Evolutionary conservation across 345 rosid species (phyloP).

Genomic region (Nephelium lappaceum): DNA sequence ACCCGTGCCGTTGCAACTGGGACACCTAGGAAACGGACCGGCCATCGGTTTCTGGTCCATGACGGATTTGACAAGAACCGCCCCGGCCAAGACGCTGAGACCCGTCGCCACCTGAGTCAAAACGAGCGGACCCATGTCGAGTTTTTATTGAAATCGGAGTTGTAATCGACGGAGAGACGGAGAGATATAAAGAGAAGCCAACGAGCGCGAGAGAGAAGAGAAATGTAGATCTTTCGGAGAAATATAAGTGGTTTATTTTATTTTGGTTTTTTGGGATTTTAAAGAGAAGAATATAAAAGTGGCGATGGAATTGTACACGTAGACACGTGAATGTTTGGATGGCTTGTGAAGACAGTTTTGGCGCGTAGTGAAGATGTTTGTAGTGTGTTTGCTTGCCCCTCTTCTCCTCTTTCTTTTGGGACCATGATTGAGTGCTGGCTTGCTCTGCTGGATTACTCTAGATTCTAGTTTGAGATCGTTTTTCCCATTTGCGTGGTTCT

Average conservation of each 20-base stretch:
- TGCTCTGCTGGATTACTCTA: neutral
- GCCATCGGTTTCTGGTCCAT: constrained; percentile 93
- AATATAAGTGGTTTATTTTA: neutral
- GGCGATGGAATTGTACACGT: constrained; percentile 58
- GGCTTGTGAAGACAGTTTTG: constrained; percentile 25
- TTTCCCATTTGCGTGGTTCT: neutral
- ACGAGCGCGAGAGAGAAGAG: no score
- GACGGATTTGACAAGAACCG: constrained; percentile 75
- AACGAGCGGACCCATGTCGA: constrained; percentile 61
- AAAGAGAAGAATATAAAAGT: constrained; percentile 20
- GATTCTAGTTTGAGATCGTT: neutral
- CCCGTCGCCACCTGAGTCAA: constrained; percentile 86
- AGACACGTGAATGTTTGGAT: constrained; percentile 30
- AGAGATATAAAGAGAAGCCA: neutral
- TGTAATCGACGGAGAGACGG: neutral
- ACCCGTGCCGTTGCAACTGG: constrained; percentile 86
- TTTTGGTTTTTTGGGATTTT: neutral
- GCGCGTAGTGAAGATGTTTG: constrained; percentile 20
- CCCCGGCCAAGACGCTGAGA: constrained; percentile 86
- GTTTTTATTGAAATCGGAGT: neutral
- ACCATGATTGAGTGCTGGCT: neutral
- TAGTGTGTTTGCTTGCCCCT: neutral
- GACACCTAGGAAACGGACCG: constrained; percentile 67
- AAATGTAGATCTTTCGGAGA: neutral
- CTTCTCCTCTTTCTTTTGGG: neutral